These are phyloP conservation scores for Stramenopiles sp. DNA, from an alignment of 352 stramenopile species.

Conservation along the genomic window DNA sequence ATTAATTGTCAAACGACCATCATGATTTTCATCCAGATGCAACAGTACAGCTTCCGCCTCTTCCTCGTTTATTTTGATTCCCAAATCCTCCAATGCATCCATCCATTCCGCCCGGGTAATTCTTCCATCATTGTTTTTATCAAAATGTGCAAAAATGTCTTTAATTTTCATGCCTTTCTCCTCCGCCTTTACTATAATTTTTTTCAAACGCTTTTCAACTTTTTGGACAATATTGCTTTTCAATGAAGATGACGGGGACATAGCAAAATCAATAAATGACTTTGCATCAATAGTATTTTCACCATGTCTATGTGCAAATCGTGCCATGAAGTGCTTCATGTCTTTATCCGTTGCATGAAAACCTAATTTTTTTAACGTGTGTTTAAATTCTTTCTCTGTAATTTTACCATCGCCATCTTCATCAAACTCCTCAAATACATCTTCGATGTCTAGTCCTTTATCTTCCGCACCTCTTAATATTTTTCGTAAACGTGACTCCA, in stretches of 20 bases:
- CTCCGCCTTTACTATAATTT: slow-evolving; percentile 27
- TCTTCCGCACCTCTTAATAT: slow-evolving; percentile 5
- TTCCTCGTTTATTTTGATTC: slow-evolving; percentile 14
- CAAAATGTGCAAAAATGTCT: slow-evolving; percentile 54
- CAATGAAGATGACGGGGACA: slow-evolving; percentile 20
- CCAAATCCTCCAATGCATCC: slow-evolving; percentile 20
- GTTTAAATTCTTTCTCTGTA: slow-evolving; percentile 33
- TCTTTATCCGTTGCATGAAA: slow-evolving; percentile 19
- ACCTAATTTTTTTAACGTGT: slow-evolving; percentile 29
- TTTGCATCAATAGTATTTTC: slow-evolving; percentile 9
- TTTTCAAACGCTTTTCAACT: slow-evolving; percentile 18
- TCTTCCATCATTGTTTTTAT: slow-evolving; percentile 41
- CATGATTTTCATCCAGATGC: background rate
- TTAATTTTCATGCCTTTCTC: slow-evolving; percentile 32
- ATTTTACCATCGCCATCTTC: slow-evolving; percentile 34
- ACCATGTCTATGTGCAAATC: slow-evolving; percentile 14
- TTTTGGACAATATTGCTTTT: slow-evolving; percentile 27
- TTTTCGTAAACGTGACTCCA: slow-evolving; percentile 14
- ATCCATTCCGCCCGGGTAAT: slow-evolving; percentile 30
- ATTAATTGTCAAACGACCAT: background rate
- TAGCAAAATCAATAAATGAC: slow-evolving; percentile 13
- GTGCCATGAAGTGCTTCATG: slow-evolving; percentile 16
- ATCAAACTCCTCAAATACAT: slow-evolving; percentile 54
- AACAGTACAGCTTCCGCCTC: background rate
- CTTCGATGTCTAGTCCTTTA: slow-evolving; percentile 28